phyloP scores from a whole-genome alignment of 257 asterid genomes.

The Asclepias syriaca region DNA sequence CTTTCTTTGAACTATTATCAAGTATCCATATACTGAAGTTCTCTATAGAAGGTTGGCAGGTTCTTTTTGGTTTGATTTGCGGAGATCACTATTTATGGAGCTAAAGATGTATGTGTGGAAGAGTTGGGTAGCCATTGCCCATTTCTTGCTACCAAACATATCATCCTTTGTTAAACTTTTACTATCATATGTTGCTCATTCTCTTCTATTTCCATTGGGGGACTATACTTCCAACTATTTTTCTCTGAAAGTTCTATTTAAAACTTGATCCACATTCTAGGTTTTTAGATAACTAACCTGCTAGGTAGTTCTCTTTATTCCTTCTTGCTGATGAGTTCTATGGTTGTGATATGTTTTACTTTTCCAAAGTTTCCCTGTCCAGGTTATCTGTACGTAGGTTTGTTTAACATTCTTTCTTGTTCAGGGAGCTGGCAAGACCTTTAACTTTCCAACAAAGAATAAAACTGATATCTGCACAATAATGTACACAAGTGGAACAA shows the following conservation, averaged over 20 bases:
- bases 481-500: constrained; percentile 90
- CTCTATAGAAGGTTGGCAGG: not conserved
- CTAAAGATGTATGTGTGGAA: not conserved
- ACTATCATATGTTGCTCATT: not conserved
- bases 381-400: not conserved
- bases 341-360: not conserved
- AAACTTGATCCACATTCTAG: not conserved
- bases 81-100: not conserved
- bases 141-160: not conserved
- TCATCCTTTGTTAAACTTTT: not conserved
- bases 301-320: not conserved
- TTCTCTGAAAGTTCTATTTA: not conserved
- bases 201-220: not conserved
- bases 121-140: too few species aligned
- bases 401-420: not conserved
- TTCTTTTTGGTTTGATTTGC: not conserved
- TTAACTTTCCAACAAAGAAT: constrained; percentile 54
- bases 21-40: not conserved
- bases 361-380: not conserved
- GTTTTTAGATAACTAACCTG: not conserved
- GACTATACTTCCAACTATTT: not conserved
- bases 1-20: constrained; percentile 2
- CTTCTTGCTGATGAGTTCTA: not conserved
- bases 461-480: constrained; percentile 62
- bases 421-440: constrained; percentile 50